These are phyloP conservation scores for Porphyra umbilicalis DNA, from an alignment of 31 red algal species.

Conservation along the genomic window DNA sequence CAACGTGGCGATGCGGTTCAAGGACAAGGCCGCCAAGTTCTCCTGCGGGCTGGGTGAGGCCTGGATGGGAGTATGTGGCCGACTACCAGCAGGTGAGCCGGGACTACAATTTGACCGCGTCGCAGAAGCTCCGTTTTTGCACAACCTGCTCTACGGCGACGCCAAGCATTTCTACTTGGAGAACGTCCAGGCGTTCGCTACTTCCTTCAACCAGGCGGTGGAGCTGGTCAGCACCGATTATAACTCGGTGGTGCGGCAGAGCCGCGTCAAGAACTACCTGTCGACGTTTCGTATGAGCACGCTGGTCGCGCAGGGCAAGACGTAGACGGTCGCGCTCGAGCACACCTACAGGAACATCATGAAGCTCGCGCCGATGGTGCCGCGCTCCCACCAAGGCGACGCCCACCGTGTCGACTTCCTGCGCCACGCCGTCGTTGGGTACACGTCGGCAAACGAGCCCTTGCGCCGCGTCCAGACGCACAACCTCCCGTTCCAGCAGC, in stretches of 20 bases:
- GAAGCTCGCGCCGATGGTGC: neutral
- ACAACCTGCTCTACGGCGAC: neutral
- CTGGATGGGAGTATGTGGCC: neutral
- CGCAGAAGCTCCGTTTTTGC: neutral
- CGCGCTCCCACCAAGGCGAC: slow-evolving; percentile 6
- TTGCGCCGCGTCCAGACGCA: slow-evolving; percentile 12
- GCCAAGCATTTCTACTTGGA: slow-evolving; percentile 6
- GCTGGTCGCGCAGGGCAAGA: neutral
- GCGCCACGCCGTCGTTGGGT: neutral
- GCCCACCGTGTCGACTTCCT: slow-evolving; percentile 13
- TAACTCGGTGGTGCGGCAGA: slow-evolving; percentile 10
- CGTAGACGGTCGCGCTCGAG: neutral
- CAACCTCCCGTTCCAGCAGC: too few species aligned
- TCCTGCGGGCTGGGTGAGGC: neutral
- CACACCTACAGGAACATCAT: slow-evolving; percentile 3
- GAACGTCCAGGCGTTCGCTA: neutral
- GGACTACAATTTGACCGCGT: neutral
- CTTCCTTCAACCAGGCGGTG: neutral
- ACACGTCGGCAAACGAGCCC: slow-evolving; percentile 3
- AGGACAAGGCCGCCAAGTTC: neutral
- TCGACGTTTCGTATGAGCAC: neutral
- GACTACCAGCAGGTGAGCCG: neutral
- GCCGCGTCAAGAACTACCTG: slow-evolving; percentile 20
- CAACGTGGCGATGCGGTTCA: neutral
- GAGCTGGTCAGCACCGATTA: slow-evolving; percentile 1